Percentiles rank a stretch among this genome's conserved stretches.
These are phyloP conservation scores for Phlebiopsis gigantea DNA, from an alignment of 768 basidiomycete species.

Conservation along the genomic window DNA sequence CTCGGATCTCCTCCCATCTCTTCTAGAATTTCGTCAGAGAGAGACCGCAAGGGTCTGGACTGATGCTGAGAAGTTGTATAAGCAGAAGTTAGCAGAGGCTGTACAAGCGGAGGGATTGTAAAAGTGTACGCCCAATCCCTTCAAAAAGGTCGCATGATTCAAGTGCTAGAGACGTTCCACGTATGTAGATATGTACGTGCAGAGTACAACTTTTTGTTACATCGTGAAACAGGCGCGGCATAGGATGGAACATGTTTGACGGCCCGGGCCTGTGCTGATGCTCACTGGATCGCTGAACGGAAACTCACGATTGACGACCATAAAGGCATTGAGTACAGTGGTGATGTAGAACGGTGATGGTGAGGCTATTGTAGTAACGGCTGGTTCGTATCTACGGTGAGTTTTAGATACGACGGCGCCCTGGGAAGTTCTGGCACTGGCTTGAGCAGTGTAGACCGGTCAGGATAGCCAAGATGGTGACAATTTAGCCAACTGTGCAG, in stretches of 20 bases:
- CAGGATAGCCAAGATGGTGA: background rate
- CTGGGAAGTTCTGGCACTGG: background rate
- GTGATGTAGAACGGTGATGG: background rate
- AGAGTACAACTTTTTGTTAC: background rate
- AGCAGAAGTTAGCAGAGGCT: conserved; percentile 57
- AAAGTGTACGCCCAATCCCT: background rate
- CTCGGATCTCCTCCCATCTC: conserved; percentile 74
- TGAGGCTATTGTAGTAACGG: background rate
- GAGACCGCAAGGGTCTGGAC: conserved; percentile 73
- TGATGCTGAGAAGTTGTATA: conserved; percentile 81
- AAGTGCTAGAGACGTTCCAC: background rate
- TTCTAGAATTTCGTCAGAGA: conserved; percentile 71
- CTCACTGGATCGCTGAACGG: background rate
- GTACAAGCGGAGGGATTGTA: conserved; percentile 25
- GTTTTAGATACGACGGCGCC: background rate
- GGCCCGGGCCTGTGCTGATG: conserved; percentile 1
- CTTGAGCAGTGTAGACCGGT: background rate
- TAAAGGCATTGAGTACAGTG: background rate
- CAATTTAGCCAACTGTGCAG: background rate
- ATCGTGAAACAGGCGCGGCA: background rate
- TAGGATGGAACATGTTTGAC: conserved; percentile 5
- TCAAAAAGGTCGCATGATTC: background rate
- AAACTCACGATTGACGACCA: background rate
- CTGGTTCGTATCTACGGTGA: background rate
- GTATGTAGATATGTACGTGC: background rate